Evolutionary conservation across 306 rosid species (phyloP), one percentile per base, ranked within the genome.

Genomic region (Comarum palustre): DNA sequence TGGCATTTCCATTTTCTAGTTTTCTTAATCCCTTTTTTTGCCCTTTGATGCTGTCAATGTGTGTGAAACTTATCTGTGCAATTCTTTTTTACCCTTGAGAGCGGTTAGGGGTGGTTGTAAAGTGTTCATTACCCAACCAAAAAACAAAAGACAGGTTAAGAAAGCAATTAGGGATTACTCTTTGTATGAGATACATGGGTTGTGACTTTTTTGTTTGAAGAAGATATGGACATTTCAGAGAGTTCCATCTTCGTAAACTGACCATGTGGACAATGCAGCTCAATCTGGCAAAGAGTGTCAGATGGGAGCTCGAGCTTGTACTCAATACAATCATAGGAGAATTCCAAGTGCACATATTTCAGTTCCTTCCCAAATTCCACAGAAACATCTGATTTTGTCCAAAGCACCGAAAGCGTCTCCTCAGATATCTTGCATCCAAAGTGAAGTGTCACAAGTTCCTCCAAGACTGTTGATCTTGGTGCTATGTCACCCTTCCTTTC

Each of bases 201-300:
- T 72, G 75, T 71, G 66, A 29, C 3, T 41, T 55, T 43, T 12
- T 12, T 25, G 46, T 55, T 19, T 17, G 68, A 42, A 59, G 59
- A 62, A 59, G 76, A 73, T 1, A 60, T 73, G 77, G 69, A 81
- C 80, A 79, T 91, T 65, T 82, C 82, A 17, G 93, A 92, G 75
- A 41, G 79, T 71, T 78, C 97, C 15, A 80, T 92, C 10, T 78
- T 92, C n/a, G n/a, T n/a, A n/a, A n/a, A n/a, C n/a, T n/a, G 74
- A 73, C 24, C 76, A 13, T 3, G 51, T 4, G 84, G 79, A 39
- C 10, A 52, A 55, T 63, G 78, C 3, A 84, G 83, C 81, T 86
- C 79, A 73, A 86, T 85, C 65, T 74, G 75, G 73, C 77, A 75
- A 73, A 86, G 79, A 65, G 62, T 79, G 68, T 87, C 92, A 5